These are phyloP conservation scores for Tylopilus sp. DNA, from an alignment of 768 basidiomycete species.

Conservation along the genomic window DNA sequence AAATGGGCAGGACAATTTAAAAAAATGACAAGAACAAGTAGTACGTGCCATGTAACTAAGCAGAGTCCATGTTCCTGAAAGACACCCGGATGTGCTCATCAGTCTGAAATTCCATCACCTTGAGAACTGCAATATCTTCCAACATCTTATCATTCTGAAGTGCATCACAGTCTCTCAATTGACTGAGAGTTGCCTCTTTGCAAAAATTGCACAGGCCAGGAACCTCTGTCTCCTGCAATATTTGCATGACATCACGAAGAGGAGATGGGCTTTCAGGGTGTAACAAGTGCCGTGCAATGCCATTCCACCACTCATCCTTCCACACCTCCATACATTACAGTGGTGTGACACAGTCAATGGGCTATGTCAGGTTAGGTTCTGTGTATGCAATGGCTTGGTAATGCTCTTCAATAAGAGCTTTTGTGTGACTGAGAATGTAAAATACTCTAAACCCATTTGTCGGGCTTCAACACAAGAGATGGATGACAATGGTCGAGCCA, in stretches of 20 bases:
- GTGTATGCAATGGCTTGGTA: background rate
- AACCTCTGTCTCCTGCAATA: background rate
- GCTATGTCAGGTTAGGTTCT: background rate
- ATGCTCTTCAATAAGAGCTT: background rate
- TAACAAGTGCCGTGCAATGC: background rate
- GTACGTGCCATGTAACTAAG: background rate
- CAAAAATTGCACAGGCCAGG: background rate
- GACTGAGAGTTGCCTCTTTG: background rate
- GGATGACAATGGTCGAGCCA: slow-evolving; percentile 4
- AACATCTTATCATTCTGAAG: background rate
- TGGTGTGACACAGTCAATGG: background rate
- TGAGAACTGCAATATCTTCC: background rate
- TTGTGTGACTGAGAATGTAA: background rate
- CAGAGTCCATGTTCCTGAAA: background rate
- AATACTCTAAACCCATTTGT: background rate
- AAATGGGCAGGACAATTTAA: too few species aligned
- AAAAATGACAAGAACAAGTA: too few species aligned
- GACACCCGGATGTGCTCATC: background rate
- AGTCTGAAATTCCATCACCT: background rate
- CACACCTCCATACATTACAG: background rate
- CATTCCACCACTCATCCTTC: background rate
- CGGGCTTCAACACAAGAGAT: background rate
- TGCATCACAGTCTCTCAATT: background rate
- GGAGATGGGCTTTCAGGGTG: background rate
- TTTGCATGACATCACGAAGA: background rate